Base-by-base conservation (phyloP, 805 yeast species). In the Ogataea sp. region DNA sequence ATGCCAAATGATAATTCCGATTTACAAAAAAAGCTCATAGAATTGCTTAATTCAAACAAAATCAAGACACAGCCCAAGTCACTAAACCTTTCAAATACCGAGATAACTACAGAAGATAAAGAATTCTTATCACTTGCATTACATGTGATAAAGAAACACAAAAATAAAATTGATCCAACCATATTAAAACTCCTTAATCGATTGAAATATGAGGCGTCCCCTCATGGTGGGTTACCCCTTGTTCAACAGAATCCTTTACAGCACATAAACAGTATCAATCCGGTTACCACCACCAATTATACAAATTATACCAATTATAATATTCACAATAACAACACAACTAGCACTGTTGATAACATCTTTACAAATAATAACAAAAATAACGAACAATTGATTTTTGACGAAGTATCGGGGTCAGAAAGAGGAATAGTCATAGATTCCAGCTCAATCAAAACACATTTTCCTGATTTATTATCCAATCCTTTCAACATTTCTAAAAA, bases 111-210 rank as follows among this genome's bases (percentile, higher is more conserved):
- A 29, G 82, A 75, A 50, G 84, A 78, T 50, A 62, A 71, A 32
- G 63, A 68, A 38, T 78, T 78, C 49, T 60, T 78, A 29, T 61
- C 72, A 34, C 65, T 78, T 16, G 85, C 85, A 3, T 72, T 74
- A 42, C 82, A 78, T 49, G 83, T 80, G 3, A 67, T 73, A 2
- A 67, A 67, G 43, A 58, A 62, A 41, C 60, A 59, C 36, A 56
- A 56, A 32, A 57, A 61, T 38, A 59, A 70, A 20, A 71, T 78
- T 6, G 85, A 78, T 52, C 84, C 85, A 4, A 77, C 84, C 0
- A 75, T 78, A 20, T 59, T 71, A 44, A 81, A 75, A 49, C 61
- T 78, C n/a, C 57, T 78, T 38, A 66, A 68, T 47, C 55, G 85
- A 39, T 62, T 78, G 32, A 83, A 78, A 49, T 78, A 78, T 47